Evolutionary conservation across 306 rosid species (phyloP), one percentile per base, ranked within the genome.

Genomic region (Fagus sylvatica): DNA sequence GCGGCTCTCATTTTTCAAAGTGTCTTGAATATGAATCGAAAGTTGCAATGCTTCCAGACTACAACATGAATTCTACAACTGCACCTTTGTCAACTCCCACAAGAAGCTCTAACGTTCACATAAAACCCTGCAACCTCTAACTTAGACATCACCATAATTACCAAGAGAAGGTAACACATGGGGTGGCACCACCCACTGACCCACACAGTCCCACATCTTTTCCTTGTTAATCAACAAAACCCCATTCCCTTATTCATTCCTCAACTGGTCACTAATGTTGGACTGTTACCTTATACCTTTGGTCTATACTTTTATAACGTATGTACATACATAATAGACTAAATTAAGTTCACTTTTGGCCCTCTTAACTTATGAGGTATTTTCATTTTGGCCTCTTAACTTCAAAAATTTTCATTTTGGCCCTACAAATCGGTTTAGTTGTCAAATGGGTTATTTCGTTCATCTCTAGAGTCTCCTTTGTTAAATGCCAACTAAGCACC

Each of bases 191-290:
- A 70, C 83, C 89, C 28, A 22, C 28, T 22, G 28, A 22, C 28
- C 28, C 28, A 22, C 28, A 22, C 28, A 22, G 28, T 22, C 28
- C 28, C 84, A 34, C 78, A 79, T 74, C 82, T 37, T 55, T 53
- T 55, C 56, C 69, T 80, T 65, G 12, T 74, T 79, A 67, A 70
- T 78, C 80, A 67, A 40, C 73, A 37, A 78, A 34, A 56, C 74
- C 89, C 94, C 97, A 89, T 88, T 87, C 89, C 85, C 73, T 70
- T 83, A 43, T 85, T 79, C 66, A 61, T 62, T 66, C 64, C 76
- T 71, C 73, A 62, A 51, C 34, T 3, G 19, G 13, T 67, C 2
- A 1, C 19, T 7, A 48, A 43, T 28, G 7, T 43, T 59, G 46
- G 75, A 53, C 0, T 36, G 39, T 53, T 3, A 66, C 30, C 48